These are phyloP conservation scores for Ophiobolus disseminans DNA, from an alignment of 2,329 filamentous ascomycete genomes.

Conservation along the genomic window DNA sequence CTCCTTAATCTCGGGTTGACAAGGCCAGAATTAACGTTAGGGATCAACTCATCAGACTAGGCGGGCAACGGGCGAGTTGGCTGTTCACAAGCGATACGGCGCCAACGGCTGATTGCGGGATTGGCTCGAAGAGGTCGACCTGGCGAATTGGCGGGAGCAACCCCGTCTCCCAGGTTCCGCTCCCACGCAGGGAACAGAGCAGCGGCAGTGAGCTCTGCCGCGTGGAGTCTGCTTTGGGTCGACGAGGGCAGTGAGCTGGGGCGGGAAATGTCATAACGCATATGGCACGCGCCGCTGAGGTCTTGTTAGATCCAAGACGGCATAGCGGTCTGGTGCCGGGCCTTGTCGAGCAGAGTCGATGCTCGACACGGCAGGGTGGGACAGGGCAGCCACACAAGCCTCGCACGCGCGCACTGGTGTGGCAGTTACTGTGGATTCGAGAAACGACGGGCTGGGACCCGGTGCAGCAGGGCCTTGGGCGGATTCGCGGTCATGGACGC, in stretches of 20 bases:
- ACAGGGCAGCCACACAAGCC: constrained; percentile 32
- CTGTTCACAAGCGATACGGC: constrained; percentile 40
- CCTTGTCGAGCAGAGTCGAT: not conserved
- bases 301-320: constrained; percentile 21
- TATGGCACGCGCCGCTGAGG: constrained; percentile 31
- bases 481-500: constrained; percentile 23
- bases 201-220: constrained; percentile 24
- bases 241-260: constrained; percentile 23
- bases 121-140: constrained; percentile 31
- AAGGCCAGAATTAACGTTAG: constrained; percentile 24
- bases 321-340: constrained; percentile 24
- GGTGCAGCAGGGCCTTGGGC: constrained; percentile 19
- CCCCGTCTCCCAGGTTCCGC: constrained; percentile 31
- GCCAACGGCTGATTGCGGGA: constrained; percentile 43
- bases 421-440: constrained; percentile 34
- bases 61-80: constrained; percentile 33
- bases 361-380: not conserved
- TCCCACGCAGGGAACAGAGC: constrained; percentile 36
- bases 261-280: constrained; percentile 44
- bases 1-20: constrained; percentile 50
- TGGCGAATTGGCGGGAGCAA: constrained; percentile 31
- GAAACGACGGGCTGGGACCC: constrained; percentile 42
- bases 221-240: constrained; percentile 27
- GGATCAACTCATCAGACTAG: constrained; percentile 31
- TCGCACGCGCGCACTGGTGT: constrained; percentile 29